Conservation (phyloP, 306 rosid genomes). For the Pyrus betulifolia region DNA sequence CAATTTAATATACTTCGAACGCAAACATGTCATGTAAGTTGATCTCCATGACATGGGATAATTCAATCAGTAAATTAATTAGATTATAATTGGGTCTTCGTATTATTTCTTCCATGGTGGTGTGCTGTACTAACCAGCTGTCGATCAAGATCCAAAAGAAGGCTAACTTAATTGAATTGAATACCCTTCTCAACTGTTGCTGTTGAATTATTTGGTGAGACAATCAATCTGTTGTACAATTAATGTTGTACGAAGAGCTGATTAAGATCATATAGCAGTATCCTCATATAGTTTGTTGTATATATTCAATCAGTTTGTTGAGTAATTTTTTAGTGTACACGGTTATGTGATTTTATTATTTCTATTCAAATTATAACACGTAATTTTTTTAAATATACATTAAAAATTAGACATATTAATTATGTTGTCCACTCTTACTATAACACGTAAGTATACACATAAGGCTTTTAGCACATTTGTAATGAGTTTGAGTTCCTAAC, state of each 20-base stretch:
- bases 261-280: not conserved
- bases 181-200: not conserved
- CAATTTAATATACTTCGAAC: not conserved
- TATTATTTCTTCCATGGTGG: not conserved
- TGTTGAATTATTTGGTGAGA: not conserved
- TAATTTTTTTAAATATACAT: too few relatives aligned
- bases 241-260: not conserved
- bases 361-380: too few relatives aligned
- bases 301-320: too few relatives aligned
- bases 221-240: not conserved
- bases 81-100: not conserved
- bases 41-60: not conserved
- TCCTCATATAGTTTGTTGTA: too few relatives aligned
- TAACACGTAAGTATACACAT: not conserved
- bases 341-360: too few relatives aligned
- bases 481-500: not conserved
- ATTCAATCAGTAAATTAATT: not conserved
- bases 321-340: too few relatives aligned
- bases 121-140: not conserved
- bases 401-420: too few relatives aligned
- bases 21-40: not conserved
- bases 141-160: not conserved
- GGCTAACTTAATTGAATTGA: not conserved
- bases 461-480: not conserved
- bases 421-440: not conserved